A percentile compares a stretch with the other conserved stretches of the same genome.
Conservation (phyloP, 2,329 filamentous ascomycete species). For the Periconia sp. region DNA sequence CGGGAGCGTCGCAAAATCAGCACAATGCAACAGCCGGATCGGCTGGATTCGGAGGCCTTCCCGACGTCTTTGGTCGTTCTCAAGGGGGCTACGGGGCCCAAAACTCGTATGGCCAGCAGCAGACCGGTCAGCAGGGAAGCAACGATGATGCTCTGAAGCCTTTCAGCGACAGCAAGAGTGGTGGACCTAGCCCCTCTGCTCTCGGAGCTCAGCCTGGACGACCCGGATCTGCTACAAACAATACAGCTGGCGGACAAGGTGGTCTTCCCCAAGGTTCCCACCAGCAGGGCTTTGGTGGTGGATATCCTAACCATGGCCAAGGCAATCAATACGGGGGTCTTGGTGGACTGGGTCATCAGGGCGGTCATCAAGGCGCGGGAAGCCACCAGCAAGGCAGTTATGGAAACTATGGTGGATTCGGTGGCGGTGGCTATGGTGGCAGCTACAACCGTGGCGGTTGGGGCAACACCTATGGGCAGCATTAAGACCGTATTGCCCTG, state of each 20-base stretch:
- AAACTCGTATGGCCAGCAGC: conserved; percentile 52
- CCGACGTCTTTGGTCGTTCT: conserved; percentile 61
- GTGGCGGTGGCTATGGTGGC: conserved; percentile 47
- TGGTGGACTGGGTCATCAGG: conserved; percentile 54
- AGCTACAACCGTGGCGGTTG: conserved; percentile 50
- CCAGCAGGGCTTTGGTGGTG: conserved; percentile 60
- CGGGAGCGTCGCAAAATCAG: conserved; percentile 59
- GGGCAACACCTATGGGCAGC: conserved; percentile 51
- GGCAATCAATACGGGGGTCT: conserved; percentile 56
- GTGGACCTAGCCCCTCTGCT: conserved; percentile 61
- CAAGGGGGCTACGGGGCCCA: conserved; percentile 58
- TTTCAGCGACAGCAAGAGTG: conserved; percentile 58
- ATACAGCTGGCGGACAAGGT: conserved; percentile 53
- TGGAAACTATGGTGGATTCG: conserved; percentile 47
- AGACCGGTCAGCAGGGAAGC: conserved; percentile 50
- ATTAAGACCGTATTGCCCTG: conserved; percentile 21
- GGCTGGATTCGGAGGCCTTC: conserved; percentile 54
- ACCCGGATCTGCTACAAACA: conserved; percentile 65
- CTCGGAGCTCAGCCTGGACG: conserved; percentile 62
- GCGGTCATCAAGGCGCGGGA: conserved; percentile 45
- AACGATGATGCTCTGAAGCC: conserved; percentile 60
- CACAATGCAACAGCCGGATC: conserved; percentile 52
- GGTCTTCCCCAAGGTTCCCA: conserved; percentile 58
- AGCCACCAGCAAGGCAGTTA: conserved; percentile 49
- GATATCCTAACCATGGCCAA: conserved; percentile 55